Evolutionary conservation across 805 yeast genomes (phyloP).

Genomic region (Starmerella floricola): DNA sequence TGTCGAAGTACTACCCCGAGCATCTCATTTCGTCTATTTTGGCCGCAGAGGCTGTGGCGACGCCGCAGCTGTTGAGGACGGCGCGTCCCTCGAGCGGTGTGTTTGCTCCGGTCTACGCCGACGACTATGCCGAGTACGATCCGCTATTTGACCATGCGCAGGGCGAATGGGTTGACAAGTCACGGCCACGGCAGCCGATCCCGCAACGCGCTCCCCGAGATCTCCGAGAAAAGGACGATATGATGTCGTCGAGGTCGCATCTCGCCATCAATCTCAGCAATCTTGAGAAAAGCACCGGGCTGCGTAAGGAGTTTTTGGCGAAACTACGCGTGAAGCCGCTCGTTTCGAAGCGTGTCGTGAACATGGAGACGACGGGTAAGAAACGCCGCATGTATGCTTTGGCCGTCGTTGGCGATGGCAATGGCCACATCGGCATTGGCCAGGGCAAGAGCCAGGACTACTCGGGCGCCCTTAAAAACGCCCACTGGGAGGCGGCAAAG

Average conservation of each 20-base stretch:
- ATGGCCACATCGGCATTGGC: constrained; percentile 90
- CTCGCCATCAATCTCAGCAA: constrained; percentile 26
- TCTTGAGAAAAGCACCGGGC: constrained; percentile 28
- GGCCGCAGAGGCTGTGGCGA: constrained; percentile 62
- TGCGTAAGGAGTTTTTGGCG: constrained; percentile 22
- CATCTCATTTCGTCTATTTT: constrained; percentile 69
- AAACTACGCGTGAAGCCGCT: constrained; percentile 25
- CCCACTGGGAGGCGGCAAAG: constrained; percentile 89
- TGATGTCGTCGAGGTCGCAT: constrained; percentile 27
- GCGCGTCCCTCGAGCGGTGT: constrained; percentile 35
- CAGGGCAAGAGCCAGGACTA: constrained; percentile 69
- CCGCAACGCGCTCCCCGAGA: constrained; percentile 46
- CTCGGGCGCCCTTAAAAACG: constrained; percentile 63
- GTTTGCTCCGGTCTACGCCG: constrained; percentile 60
- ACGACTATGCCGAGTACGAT: constrained; percentile 60
- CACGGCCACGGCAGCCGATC: constrained; percentile 45
- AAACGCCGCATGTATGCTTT: constrained; percentile 60
- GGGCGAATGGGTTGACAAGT: constrained; percentile 37
- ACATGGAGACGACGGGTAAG: constrained; percentile 54
- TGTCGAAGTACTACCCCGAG: constrained; percentile 70
- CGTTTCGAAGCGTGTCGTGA: constrained; percentile 56
- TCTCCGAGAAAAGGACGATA: constrained; percentile 21
- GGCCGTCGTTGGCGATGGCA: constrained; percentile 82
- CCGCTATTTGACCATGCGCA: constrained; percentile 59
- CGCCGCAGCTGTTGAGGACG: constrained; percentile 47